Conservation (phyloP, 129 eudicot species). For the Solidago caesia region DNA sequence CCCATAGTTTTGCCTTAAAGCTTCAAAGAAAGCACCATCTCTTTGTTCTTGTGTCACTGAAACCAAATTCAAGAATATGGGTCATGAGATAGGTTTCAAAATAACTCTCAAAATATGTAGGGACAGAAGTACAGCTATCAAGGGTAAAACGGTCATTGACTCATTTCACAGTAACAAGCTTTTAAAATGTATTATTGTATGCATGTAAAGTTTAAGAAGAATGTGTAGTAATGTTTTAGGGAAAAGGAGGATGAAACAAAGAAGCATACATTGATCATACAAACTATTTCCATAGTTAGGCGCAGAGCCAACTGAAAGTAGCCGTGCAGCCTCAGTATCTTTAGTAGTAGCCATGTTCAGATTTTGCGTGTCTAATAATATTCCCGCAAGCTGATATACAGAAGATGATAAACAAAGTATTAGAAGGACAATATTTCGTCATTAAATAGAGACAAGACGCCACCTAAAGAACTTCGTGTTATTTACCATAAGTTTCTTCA, state of each 20-base stretch:
- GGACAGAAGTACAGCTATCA: background rate
- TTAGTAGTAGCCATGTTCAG: slow-evolving; percentile 53
- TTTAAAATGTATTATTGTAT: background rate
- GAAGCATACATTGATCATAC: slow-evolving; percentile 60
- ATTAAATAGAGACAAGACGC: background rate
- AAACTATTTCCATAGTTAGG: slow-evolving; percentile 67
- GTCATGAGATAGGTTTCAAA: background rate
- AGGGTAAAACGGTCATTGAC: background rate
- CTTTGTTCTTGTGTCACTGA: slow-evolving; percentile 74
- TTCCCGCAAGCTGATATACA: slow-evolving; percentile 68
- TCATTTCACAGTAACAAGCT: background rate
- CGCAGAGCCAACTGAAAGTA: slow-evolving; percentile 66
- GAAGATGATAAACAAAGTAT: background rate
- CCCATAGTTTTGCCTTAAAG: slow-evolving; percentile 58
- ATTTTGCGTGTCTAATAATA: slow-evolving; percentile 74
- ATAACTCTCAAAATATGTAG: too few species aligned
- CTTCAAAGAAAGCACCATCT: slow-evolving; percentile 57
- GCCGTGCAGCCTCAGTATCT: slow-evolving; percentile 84
- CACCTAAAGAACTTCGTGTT: background rate
- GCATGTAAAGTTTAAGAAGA: slow-evolving; percentile 1
- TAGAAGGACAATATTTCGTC: background rate
- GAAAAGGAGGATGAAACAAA: slow-evolving; percentile 3
- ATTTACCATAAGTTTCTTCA: slow-evolving; percentile 73
- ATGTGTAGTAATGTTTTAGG: background rate
- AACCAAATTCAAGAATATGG: slow-evolving; percentile 11